These are phyloP conservation scores for Nyssa sinensis DNA, from an alignment of 148 eudicot genomes.

Conservation along the genomic window DNA sequence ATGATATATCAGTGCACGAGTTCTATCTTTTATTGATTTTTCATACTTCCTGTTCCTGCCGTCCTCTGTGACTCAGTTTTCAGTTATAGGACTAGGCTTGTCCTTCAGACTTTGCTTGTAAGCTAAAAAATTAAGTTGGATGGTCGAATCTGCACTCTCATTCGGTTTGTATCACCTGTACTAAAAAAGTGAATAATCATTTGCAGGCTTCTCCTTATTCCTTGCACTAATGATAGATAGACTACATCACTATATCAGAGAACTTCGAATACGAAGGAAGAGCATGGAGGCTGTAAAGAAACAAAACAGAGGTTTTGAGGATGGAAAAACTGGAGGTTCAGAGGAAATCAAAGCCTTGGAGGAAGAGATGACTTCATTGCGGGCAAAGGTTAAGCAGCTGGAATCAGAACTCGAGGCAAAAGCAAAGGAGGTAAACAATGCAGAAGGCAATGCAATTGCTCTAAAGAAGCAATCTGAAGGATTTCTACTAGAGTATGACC, in stretches of 20 bases:
- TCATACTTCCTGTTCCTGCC: too few species aligned
- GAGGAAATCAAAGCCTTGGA: constrained; percentile 41
- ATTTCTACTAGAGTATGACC: constrained; percentile 45
- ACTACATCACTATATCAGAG: constrained; percentile 70
- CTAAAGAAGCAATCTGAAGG: constrained; percentile 52
- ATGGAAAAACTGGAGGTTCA: constrained; percentile 23
- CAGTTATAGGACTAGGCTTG: neutral
- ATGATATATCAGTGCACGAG: too few species aligned
- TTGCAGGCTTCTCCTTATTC: constrained; percentile 65
- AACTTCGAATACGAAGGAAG: constrained; percentile 59
- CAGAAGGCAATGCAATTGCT: constrained; percentile 36
- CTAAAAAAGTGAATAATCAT: neutral
- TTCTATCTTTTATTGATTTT: too few species aligned
- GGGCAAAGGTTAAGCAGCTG: constrained; percentile 26
- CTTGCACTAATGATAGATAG: constrained; percentile 64
- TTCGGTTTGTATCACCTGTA: neutral
- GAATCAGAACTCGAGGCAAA: constrained; percentile 35
- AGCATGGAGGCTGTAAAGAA: constrained; percentile 46
- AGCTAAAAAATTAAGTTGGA: neutral
- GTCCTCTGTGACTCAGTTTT: neutral
- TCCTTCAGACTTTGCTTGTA: neutral
- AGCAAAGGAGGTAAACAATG: constrained; percentile 28
- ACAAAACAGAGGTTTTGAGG: constrained; percentile 30
- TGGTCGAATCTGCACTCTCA: neutral
- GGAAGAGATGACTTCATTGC: constrained; percentile 24